These are phyloP conservation scores for Mariannaea elegans DNA, from an alignment of 2,329 filamentous ascomycete genomes.

Conservation along the genomic window DNA sequence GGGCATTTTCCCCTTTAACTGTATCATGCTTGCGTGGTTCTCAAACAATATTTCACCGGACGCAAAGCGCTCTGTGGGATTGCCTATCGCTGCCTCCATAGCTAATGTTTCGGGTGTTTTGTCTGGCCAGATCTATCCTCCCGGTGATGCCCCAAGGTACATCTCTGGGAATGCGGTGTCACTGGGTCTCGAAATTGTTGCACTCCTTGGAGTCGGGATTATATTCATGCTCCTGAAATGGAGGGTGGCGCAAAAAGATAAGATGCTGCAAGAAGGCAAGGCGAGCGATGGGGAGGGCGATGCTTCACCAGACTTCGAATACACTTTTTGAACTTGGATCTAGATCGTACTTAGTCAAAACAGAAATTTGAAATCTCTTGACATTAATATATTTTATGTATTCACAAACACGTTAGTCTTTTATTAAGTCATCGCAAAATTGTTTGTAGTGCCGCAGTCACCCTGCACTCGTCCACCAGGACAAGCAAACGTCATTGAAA, in stretches of 20 bases:
- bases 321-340: not conserved
- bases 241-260: constrained; percentile 5
- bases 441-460: too few relatives aligned
- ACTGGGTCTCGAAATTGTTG: not conserved
- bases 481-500: too few relatives aligned
- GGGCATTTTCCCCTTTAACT: constrained; percentile 2
- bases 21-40: constrained; percentile 7
- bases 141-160: not conserved
- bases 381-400: too few relatives aligned
- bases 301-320: constrained; percentile 7
- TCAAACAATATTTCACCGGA: constrained; percentile 16
- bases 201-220: not conserved
- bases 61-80: constrained; percentile 3
- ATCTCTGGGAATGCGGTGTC: constrained; percentile 10
- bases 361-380: too few relatives aligned
- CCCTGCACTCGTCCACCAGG: too few relatives aligned
- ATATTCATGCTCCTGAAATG: constrained; percentile 8
- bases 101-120: constrained; percentile 10
- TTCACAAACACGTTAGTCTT: too few relatives aligned
- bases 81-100: constrained; percentile 6
- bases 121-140: constrained; percentile 8
- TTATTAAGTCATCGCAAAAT: too few relatives aligned
- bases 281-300: constrained; percentile 7
- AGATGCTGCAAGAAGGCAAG: not conserved
- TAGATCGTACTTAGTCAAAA: not conserved